Base-by-base conservation (phyloP, 306 rosid genomes). In the Adenanthera pavonina region DNA sequence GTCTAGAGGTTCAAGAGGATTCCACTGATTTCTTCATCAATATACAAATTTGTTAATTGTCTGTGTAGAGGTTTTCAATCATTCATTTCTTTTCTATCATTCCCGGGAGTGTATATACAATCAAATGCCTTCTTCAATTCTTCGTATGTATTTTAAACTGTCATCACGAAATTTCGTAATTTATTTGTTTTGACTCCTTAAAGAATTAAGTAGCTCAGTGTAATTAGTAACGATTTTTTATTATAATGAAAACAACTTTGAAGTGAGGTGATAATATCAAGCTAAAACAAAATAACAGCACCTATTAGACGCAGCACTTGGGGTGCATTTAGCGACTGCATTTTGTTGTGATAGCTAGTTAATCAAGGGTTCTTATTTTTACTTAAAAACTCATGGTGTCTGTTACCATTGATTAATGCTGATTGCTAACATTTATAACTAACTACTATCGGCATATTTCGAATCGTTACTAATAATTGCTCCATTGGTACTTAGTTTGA, bases 1-100 rank as follows among this genome's bases (percentile, higher is more conserved):
- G 87, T 90, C 96, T 59, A 93, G 97, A 90, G 94, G 90, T 53
- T 82, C 95, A 53, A 90, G 94, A 87, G 92, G 90, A 60, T 87
- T 85, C 85, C 93, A 89, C 80, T 87, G 89, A 86, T 66, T 69
- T 49, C 87, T 69, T 49, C 87, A 76, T 65, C 85, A 80, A 61
- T 82, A 86, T 16, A 69, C 48, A 66, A 35, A 47, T 57, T 61
- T 72, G 5, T 40, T 69, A 38, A 56, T 78, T 71, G 41, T 56
- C 75, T 9, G 47, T 48, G 72, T 68, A 74, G 69, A 78, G 80
- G 0, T 77, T 81, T 72, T 64, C 54, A 25, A 15, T 74, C 48
- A 67, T 75, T 79, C 74, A 19, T 80, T 57, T 74, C 33, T 66
- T 43, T 76, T 77, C 83, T 3, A 19, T 68, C 41, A 74, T 89